Conservation (phyloP, 352 stramenopile genomes). For the Peronospora farinosa region DNA sequence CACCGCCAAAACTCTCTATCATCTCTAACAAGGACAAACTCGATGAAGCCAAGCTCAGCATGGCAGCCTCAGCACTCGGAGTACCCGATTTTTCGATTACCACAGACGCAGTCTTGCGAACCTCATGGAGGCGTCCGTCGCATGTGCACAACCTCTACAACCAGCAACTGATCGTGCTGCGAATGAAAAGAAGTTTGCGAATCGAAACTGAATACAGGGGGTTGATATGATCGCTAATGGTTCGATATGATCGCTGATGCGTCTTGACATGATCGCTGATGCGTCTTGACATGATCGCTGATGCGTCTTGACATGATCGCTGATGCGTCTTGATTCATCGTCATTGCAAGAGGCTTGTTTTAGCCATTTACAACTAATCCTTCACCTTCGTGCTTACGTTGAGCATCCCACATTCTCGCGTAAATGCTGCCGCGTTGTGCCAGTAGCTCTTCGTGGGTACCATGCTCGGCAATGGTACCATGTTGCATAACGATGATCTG, state of each 20-base stretch:
- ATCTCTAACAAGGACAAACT: conserved; percentile 31
- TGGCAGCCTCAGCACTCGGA: conserved; percentile 46
- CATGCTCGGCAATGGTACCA: conserved; percentile 81
- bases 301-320: not conserved
- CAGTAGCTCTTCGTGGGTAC: conserved; percentile 89
- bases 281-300: not conserved
- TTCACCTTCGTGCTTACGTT: conserved; percentile 57
- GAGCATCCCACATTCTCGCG: conserved; percentile 65
- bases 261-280: not conserved
- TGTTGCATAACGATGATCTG: conserved; percentile 91
- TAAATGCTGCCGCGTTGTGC: conserved; percentile 62
- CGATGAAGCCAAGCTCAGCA: conserved; percentile 35
- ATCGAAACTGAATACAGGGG: not conserved
- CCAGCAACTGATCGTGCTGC: conserved; percentile 7
- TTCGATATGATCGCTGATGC: not conserved
- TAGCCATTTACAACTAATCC: conserved; percentile 2
- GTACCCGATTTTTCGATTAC: conserved; percentile 69
- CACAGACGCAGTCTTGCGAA: conserved; percentile 39
- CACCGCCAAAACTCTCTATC: conserved; percentile 20
- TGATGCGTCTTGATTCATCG: not conserved
- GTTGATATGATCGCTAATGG: too few relatives aligned
- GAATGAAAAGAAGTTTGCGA: conserved; percentile 6
- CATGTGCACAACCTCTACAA: conserved; percentile 8
- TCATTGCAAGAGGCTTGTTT: not conserved
- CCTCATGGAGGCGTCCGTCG: conserved; percentile 18